These are phyloP conservation scores for Raffaelea arxii DNA, from an alignment of 2,329 filamentous ascomycete genomes.

Conservation along the genomic window DNA sequence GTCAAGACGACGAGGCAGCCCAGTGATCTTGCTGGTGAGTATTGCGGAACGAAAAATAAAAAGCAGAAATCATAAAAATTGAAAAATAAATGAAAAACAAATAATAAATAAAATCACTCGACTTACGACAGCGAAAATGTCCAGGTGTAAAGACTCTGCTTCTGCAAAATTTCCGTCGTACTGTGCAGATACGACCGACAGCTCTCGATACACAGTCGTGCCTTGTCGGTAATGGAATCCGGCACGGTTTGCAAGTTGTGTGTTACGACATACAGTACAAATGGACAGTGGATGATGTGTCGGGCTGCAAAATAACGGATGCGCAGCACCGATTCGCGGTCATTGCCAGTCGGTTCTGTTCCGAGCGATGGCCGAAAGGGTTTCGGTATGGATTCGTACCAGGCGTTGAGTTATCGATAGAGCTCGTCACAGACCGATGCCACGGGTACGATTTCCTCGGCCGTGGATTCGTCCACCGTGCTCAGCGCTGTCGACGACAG, in stretches of 20 bases:
- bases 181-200: constrained; percentile 21
- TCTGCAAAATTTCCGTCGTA: constrained; percentile 16
- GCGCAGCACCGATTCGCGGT: constrained; percentile 17
- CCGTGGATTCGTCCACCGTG: constrained; percentile 17
- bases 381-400: constrained; percentile 23
- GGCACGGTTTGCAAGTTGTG: constrained; percentile 11
- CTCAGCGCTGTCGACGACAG: constrained; percentile 17
- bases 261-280: constrained; percentile 20
- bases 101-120: no score
- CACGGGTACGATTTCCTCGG: constrained; percentile 19
- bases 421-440: constrained; percentile 20
- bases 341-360: constrained; percentile 13
- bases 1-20: constrained; percentile 22
- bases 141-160: constrained; percentile 24
- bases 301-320: constrained; percentile 23
- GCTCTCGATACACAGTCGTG: constrained; percentile 20
- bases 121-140: constrained; percentile 23
- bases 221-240: constrained; percentile 18
- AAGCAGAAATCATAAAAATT: no score
- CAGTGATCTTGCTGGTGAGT: constrained; percentile 16
- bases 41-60: no score
- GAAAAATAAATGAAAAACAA: no score
- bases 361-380: constrained; percentile 17
- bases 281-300: constrained; percentile 24
- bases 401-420: constrained; percentile 19